Percentiles rank a stretch among this genome's conserved stretches.
These are phyloP conservation scores for Mycena epipterygia DNA, from an alignment of 768 basidiomycete genomes.

Conservation along the genomic window DNA sequence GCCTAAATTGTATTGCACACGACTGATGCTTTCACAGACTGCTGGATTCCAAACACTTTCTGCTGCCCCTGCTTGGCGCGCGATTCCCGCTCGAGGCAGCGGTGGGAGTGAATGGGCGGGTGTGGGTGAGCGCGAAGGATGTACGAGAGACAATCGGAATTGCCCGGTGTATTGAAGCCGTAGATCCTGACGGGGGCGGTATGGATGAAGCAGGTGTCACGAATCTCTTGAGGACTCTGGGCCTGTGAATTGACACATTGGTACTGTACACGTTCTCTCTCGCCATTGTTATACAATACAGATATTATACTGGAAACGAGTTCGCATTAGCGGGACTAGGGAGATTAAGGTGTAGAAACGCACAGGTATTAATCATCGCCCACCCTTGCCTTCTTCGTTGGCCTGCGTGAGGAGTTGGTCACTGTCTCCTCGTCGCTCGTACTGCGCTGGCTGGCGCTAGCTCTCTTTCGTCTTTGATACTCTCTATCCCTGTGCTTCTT, in stretches of 20 bases:
- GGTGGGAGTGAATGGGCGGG: conserved; percentile 91
- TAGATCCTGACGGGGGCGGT: conserved; percentile 80
- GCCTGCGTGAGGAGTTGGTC: conserved; percentile 63
- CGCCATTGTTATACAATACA: conserved; percentile 32
- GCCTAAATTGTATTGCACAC: neutral
- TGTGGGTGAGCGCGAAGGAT: conserved; percentile 89
- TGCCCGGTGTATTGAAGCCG: conserved; percentile 84
- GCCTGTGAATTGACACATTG: conserved; percentile 44
- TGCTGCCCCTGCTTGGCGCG: conserved; percentile 84
- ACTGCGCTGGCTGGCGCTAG: conserved; percentile 70
- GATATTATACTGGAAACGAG: conserved; percentile 9
- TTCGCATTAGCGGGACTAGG: neutral
- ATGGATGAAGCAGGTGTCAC: conserved; percentile 68
- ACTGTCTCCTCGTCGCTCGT: conserved; percentile 81
- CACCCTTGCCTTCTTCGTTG: conserved; percentile 77
- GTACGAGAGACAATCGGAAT: conserved; percentile 80
- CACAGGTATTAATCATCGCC: conserved; percentile 64
- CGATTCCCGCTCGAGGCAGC: conserved; percentile 90
- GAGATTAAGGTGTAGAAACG: neutral
- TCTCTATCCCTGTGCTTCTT: conserved; percentile 86
- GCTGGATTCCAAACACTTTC: conserved; percentile 84
- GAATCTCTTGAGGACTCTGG: conserved; percentile 63
- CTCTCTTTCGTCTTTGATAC: conserved; percentile 85
- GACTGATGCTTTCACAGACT: conserved; percentile 54
- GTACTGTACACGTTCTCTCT: conserved; percentile 32